Base-by-base conservation (phyloP, 495 filamentous ascomycete genomes). In the Thermothielavioides terrestris region DNA sequence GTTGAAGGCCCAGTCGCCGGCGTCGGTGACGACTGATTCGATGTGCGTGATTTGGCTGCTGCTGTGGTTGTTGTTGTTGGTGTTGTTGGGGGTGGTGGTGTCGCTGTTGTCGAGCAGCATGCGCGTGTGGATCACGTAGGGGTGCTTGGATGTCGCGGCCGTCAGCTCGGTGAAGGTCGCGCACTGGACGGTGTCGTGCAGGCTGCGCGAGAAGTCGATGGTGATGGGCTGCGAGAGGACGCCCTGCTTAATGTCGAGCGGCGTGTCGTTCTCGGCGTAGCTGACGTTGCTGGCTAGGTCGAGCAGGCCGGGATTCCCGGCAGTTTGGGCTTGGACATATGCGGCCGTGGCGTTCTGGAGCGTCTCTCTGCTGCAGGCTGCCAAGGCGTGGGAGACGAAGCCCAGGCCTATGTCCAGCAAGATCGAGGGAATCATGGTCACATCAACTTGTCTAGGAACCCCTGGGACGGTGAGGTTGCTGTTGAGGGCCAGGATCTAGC, bases 91-190 rank as follows among this genome's bases (percentile, higher is more conserved):
- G n/a, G 53, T 39, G 6, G 58, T 57, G 25, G 68, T 62, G 41
- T 47, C 34, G 44, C 42, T 27, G 37, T 48, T 22, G 32, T 20
- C 18, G 25, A 52, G 57, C 20, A 66, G 26, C 21, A 67, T 60
- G 10, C 58, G 67, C 50, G 65, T 64, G 54, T 54, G 59, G 61
- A 68, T 72, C 1, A 71, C 58, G 54, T 71, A 65, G 20, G 67
- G 52, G 46, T 60, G 46, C 39, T 51, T 20, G 38, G 53, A 25
- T 31, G 66, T 61, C 9, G 72, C 66, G 9, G 69, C 55, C 14
- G 25, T 26, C 51, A 76, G 55, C 54, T 77, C 74, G 35, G 64
- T 71, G 62, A 69, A 74, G 30, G 71, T 64, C 7, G 70, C 69
- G 63, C 72, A 77, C 38, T 59, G 53, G 10, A 53, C 58, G 9